Conservation (phyloP, 2,329 filamentous ascomycete genomes). For the Fusarium sp. region DNA sequence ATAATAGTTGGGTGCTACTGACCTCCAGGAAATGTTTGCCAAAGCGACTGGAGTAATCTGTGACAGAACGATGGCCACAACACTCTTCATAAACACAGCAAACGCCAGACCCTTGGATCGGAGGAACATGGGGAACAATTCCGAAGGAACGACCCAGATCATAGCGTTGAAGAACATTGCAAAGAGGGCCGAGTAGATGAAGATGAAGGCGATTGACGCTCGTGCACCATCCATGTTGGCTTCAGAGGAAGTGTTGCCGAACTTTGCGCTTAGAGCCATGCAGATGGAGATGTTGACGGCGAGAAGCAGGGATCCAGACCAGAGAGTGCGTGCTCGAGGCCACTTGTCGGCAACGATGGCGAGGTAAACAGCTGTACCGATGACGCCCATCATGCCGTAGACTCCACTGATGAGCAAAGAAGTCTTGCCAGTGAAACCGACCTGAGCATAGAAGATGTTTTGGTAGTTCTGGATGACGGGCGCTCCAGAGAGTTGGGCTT, state of each 20-base stretch:
- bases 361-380: slow-evolving; percentile 48
- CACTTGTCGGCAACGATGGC: slow-evolving; percentile 46
- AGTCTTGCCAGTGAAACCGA: slow-evolving; percentile 61
- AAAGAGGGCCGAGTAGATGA: slow-evolving; percentile 46
- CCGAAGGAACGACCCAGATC: slow-evolving; percentile 46
- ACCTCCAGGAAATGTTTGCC: slow-evolving; percentile 6
- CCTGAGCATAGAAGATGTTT: slow-evolving; percentile 53
- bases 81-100: slow-evolving; percentile 42
- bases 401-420: slow-evolving; percentile 62
- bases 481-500: not conserved
- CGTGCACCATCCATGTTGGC: slow-evolving; percentile 36
- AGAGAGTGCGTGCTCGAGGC: slow-evolving; percentile 38
- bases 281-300: slow-evolving; percentile 41
- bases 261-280: slow-evolving; percentile 42
- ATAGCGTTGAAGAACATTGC: slow-evolving; percentile 51
- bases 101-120: slow-evolving; percentile 35
- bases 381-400: slow-evolving; percentile 51
- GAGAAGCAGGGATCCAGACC: slow-evolving; percentile 35
- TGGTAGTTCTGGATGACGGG: slow-evolving; percentile 49
- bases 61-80: slow-evolving; percentile 47
- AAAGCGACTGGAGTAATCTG: slow-evolving; percentile 45
- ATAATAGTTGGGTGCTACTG: not conserved
- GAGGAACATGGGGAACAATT: slow-evolving; percentile 45
- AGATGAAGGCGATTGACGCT: slow-evolving; percentile 48
- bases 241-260: slow-evolving; percentile 23